These are phyloP conservation scores for Colletotrichum coccodes DNA, from an alignment of 2,329 filamentous ascomycete genomes.

Conservation along the genomic window DNA sequence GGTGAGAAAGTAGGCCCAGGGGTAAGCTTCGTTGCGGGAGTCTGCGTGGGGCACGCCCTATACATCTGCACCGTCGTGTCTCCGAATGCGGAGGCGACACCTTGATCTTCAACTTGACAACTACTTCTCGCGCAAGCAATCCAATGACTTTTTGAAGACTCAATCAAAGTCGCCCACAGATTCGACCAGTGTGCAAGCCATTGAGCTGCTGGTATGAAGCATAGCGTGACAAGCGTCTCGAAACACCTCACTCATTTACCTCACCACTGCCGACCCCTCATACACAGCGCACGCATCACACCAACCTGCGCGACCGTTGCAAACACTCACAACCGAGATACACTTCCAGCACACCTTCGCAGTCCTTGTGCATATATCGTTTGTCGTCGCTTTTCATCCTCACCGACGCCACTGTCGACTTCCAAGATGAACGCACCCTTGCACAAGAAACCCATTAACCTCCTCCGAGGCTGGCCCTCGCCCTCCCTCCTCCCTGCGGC, in stretches of 20 bases:
- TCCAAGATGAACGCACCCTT: conserved; percentile 12
- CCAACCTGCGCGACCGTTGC: not conserved
- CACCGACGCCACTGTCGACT: not conserved
- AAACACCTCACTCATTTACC: conserved; percentile 7
- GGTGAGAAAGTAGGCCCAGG: no score
- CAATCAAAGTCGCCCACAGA: not conserved
- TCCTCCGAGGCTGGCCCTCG: conserved; percentile 76
- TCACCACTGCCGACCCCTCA: conserved; percentile 9
- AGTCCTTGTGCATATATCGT: not conserved
- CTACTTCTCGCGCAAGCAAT: not conserved
- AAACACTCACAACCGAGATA: not conserved
- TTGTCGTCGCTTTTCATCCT: not conserved
- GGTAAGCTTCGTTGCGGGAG: not conserved
- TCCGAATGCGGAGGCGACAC: conserved; percentile 26
- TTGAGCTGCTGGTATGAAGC: conserved; percentile 9
- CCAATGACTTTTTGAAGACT: not conserved
- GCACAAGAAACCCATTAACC: conserved; percentile 64
- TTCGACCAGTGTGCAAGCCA: not conserved
- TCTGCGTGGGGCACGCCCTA: conserved; percentile 11
- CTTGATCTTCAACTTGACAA: conserved; percentile 11
- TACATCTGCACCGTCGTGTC: not conserved
- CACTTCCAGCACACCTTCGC: not conserved
- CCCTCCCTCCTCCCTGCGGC: conserved; percentile 71
- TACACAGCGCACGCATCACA: not conserved
- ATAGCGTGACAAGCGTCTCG: not conserved